Conservation (phyloP, 805 yeast genomes). For the Sugiyamaella floridensis region DNA sequence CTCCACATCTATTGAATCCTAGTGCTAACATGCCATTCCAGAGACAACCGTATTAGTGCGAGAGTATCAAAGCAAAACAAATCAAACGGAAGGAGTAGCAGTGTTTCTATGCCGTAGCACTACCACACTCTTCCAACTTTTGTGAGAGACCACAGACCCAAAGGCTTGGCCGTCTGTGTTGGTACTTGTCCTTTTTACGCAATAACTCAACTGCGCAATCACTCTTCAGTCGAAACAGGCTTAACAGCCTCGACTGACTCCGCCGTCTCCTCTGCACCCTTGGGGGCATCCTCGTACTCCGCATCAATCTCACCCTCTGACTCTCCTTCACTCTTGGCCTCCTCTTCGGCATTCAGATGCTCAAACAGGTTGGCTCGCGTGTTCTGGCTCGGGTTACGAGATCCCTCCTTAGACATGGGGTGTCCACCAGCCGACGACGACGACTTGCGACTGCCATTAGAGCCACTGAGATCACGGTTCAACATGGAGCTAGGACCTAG, state of each 20-base stretch:
- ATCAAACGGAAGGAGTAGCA: background rate
- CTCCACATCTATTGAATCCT: background rate
- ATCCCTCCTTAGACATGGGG: constrained; percentile 22
- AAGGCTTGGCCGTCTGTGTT: too few species aligned
- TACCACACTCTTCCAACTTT: background rate
- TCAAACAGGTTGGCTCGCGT: constrained; percentile 23
- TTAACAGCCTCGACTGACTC: constrained; percentile 1
- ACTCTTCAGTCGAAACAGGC: background rate
- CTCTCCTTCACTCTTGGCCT: constrained; percentile 7
- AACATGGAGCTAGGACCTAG: constrained; percentile 23
- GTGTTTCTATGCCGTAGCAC: background rate
- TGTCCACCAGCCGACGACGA: constrained; percentile 20
- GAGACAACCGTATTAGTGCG: background rate
- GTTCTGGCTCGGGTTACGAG: constrained; percentile 16
- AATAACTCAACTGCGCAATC: background rate
- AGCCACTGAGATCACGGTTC: constrained; percentile 20
- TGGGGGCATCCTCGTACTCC: background rate
- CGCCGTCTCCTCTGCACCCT: background rate
- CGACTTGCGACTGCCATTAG: constrained; percentile 18
- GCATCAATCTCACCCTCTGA: constrained; percentile 2
- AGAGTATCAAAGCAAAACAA: background rate
- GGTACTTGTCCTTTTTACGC: too few species aligned
- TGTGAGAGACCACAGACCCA: background rate
- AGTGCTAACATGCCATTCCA: background rate
- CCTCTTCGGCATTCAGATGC: constrained; percentile 23